Evolutionary conservation across 768 basidiomycete species (phyloP).

Genomic region (Trametes maxima): DNA sequence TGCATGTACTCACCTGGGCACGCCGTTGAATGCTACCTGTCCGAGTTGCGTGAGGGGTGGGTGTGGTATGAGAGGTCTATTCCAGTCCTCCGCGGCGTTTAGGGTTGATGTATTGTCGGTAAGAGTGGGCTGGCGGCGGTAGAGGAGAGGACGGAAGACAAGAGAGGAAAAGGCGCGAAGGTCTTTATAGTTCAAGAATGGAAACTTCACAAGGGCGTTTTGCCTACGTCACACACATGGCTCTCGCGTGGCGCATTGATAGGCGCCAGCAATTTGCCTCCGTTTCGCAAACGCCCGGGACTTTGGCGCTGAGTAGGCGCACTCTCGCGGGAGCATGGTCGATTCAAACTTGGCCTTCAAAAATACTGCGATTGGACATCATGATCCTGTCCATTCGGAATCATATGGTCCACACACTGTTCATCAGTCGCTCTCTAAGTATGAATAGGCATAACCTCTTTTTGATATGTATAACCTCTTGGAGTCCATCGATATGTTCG

Average conservation of each 20-base stretch:
- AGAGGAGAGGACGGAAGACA: background rate
- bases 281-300: background rate
- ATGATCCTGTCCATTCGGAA: no score
- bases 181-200: slow-evolving; percentile 13
- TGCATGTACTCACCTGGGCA: no score
- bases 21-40: no score
- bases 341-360: no score
- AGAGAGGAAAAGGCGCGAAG: background rate
- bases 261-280: background rate
- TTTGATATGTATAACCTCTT: no score
- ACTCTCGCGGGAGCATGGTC: background rate
- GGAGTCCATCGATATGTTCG: background rate
- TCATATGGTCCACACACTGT: no score
- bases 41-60: no score
- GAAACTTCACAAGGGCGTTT: slow-evolving; percentile 5
- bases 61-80: no score
- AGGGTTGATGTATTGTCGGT: background rate
- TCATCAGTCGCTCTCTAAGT: no score
- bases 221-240: slow-evolving; percentile 14
- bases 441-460: no score
- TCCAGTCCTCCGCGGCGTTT: background rate
- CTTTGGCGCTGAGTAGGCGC: background rate
- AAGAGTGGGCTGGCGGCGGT: background rate
- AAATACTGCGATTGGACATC: no score
- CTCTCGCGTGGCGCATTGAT: slow-evolving; percentile 1